Evolutionary conservation across 148 eudicot genomes (phyloP).

Genomic region (Fagopyrum homotropicum): DNA sequence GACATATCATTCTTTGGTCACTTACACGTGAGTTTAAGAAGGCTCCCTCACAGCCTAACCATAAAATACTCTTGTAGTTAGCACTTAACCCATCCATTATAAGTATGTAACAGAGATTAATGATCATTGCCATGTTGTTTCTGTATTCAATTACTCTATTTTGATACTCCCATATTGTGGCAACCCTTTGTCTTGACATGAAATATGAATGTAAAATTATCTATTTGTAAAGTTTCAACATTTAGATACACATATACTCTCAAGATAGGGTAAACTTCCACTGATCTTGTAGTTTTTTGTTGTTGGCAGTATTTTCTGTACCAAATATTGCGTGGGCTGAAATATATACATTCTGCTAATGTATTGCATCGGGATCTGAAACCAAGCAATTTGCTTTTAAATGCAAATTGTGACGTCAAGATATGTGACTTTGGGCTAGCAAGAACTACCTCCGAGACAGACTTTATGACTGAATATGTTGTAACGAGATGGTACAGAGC

Average conservation of each 20-base stretch:
- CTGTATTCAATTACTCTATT: background rate
- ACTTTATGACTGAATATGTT: conserved; percentile 97
- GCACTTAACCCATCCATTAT: too few relatives aligned
- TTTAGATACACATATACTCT: background rate
- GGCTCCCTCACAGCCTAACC: too few relatives aligned
- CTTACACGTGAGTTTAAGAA: too few relatives aligned
- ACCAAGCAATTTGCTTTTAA: conserved; percentile 91
- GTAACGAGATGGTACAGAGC: conserved; percentile 98
- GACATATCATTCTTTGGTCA: too few relatives aligned
- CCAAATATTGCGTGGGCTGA: conserved; percentile 79
- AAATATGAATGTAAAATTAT: background rate
- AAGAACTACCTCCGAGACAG: conserved; percentile 86
- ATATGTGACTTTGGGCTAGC: conserved; percentile 99
- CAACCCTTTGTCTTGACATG: background rate
- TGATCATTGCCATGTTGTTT: background rate
- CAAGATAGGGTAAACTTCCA: background rate
- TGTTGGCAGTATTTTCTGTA: conserved; percentile 82
- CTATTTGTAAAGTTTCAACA: background rate
- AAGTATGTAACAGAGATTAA: background rate
- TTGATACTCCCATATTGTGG: background rate
- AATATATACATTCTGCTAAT: conserved; percentile 86
- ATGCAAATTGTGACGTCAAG: conserved; percentile 96
- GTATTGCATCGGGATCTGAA: conserved; percentile 95
- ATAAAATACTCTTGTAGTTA: too few relatives aligned
- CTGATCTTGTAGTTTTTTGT: background rate